Evolutionary conservation across 2,329 filamentous ascomycete genomes (phyloP).

Genomic region (Daldinia eschscholtzii): DNA sequence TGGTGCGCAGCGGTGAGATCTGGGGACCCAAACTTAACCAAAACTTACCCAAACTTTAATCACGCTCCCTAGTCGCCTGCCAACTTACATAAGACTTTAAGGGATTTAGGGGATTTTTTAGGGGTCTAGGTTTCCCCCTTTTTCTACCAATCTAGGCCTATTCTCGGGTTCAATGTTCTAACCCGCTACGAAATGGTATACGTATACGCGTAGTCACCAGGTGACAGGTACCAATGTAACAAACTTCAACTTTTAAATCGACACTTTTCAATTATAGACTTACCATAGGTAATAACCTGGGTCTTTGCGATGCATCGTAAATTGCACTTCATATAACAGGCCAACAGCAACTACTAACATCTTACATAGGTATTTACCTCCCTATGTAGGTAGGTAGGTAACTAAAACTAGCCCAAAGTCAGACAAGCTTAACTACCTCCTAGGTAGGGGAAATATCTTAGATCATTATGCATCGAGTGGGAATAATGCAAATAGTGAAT

Average conservation of each 20-base stretch:
- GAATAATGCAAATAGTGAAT: conserved; percentile 22
- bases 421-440: background rate
- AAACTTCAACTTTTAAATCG: background rate
- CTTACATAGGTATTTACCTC: background rate
- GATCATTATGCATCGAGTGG: background rate
- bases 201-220: background rate
- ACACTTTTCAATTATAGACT: too few species aligned
- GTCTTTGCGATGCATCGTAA: conserved; percentile 1
- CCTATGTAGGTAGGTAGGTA: too few species aligned
- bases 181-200: background rate
- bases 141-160: background rate
- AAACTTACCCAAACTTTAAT: conserved; percentile 31
- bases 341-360: background rate
- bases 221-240: background rate
- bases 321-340: conserved; percentile 15
- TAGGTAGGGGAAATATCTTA: background rate
- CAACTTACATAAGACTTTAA: conserved; percentile 3
- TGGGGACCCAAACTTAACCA: conserved; percentile 26
- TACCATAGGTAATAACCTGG: too few species aligned
- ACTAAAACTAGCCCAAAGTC: background rate
- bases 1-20: conserved; percentile 45
- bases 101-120: conserved; percentile 2
- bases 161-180: background rate
- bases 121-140: background rate
- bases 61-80: conserved; percentile 31